A percentile compares a stretch with the other conserved stretches of the same genome.
phyloP scores from a whole-genome alignment of 2,329 filamentous ascomycete species.

The Colletotrichum nymphaeae region DNA sequence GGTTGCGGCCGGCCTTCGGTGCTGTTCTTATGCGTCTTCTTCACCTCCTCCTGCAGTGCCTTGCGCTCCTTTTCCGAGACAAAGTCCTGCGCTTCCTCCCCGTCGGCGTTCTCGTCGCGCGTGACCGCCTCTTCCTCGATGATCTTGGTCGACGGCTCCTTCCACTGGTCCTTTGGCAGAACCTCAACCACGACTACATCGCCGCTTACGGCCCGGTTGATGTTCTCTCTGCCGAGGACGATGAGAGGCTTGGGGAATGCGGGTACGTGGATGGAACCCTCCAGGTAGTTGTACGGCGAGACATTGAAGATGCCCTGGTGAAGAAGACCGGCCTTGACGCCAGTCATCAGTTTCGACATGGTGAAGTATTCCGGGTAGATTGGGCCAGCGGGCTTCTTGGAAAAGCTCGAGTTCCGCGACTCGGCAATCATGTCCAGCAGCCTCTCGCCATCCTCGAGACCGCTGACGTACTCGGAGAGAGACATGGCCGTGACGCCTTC shows the following conservation, averaged over 20 bases:
- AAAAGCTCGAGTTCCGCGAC: constrained; percentile 74
- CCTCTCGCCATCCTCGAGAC: constrained; percentile 84
- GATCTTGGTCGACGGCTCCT: constrained; percentile 93
- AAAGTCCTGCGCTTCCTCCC: constrained; percentile 76
- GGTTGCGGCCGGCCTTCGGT: constrained; percentile 85
- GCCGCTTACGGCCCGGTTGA: constrained; percentile 92
- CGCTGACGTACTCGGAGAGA: constrained; percentile 82
- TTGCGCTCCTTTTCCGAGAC: constrained; percentile 89
- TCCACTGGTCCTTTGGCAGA: constrained; percentile 95
- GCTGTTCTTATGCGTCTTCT: constrained; percentile 81
- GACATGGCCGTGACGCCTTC: constrained; percentile 79
- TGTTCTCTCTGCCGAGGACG: constrained; percentile 92
- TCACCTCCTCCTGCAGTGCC: constrained; percentile 91
- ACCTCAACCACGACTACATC: constrained; percentile 95
- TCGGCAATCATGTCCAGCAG: constrained; percentile 94
- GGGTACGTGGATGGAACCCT: constrained; percentile 90
- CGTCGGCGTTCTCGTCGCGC: constrained; percentile 91
- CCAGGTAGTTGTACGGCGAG: constrained; percentile 97
- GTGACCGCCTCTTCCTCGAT: constrained; percentile 94
- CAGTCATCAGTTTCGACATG: constrained; percentile 93
- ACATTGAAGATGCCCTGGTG: constrained; percentile 97
- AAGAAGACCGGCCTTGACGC: constrained; percentile 86
- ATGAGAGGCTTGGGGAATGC: constrained; percentile 91
- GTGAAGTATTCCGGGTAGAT: constrained; percentile 92
- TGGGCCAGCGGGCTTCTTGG: constrained; percentile 72